Percentiles rank a stretch among this genome's conserved stretches.
Evolutionary conservation across 108 stramenopile species (phyloP).

Genomic region (Discostella stelligeroides): DNA sequence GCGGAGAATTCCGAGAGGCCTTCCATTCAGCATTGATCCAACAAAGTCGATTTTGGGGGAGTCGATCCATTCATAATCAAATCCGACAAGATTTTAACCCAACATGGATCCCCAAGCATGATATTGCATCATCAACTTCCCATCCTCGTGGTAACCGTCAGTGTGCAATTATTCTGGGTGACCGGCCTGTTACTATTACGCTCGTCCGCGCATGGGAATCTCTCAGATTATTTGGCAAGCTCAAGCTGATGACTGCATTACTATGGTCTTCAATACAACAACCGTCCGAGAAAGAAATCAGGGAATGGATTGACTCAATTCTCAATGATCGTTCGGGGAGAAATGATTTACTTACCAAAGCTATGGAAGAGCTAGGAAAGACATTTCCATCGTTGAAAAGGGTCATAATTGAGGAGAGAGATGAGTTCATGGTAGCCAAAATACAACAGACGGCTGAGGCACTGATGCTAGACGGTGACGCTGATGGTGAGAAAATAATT

Average conservation of each 20-base stretch:
- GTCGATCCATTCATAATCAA: neutral
- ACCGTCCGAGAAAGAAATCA: constrained; percentile 74
- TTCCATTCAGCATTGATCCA: constrained; percentile 50
- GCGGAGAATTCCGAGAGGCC: constrained; percentile 78
- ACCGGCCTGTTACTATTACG: constrained; percentile 76
- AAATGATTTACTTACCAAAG: constrained; percentile 78
- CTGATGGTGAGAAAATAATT: constrained; percentile 35
- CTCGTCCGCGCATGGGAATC: constrained; percentile 81
- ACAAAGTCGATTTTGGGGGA: constrained; percentile 39
- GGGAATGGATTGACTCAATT: constrained; percentile 76
- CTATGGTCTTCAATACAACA: constrained; percentile 67
- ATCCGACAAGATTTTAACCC: neutral
- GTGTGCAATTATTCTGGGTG: constrained; percentile 72
- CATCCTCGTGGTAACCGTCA: constrained; percentile 29
- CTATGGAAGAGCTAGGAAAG: constrained; percentile 69
- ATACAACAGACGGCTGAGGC: constrained; percentile 64
- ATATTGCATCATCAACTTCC: constrained; percentile 4
- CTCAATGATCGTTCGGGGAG: constrained; percentile 60
- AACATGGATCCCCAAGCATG: neutral
- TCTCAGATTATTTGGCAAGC: constrained; percentile 68
- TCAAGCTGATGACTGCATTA: constrained; percentile 67
- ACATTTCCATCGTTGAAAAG: constrained; percentile 75
- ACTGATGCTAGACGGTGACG: constrained; percentile 18
- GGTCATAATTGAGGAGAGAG: constrained; percentile 81
- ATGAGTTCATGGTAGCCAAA: constrained; percentile 82